phyloP scores from a whole-genome alignment of 441 rosid genomes.

The Manihot esculenta region DNA sequence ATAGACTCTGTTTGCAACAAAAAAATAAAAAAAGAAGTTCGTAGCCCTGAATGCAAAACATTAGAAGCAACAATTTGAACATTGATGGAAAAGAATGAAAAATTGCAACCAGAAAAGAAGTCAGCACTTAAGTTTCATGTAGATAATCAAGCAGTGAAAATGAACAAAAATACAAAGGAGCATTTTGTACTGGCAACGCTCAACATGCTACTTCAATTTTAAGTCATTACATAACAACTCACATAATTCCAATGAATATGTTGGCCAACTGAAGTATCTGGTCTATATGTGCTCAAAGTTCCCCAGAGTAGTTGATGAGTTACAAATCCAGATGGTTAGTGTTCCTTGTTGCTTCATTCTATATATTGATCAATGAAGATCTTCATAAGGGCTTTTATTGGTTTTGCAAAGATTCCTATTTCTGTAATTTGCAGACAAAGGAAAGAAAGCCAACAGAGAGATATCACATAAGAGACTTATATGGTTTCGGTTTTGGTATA shows the following conservation, averaged over 20 bases:
- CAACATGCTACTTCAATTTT: not conserved
- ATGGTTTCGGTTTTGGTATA: no score
- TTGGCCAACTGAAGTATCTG: no score
- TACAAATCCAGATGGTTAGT: no score
- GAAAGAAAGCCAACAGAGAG: no score
- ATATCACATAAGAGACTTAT: no score
- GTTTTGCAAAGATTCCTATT: no score
- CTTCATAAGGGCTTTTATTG: no score
- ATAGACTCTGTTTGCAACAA: conserved; percentile 52
- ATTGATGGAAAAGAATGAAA: not conserved
- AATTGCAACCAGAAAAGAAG: not conserved
- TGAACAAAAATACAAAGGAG: not conserved
- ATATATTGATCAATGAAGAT: no score
- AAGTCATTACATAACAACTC: not conserved
- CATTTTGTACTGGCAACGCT: not conserved
- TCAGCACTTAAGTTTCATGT: not conserved
- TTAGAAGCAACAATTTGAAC: conserved; percentile 6
- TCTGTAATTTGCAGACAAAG: no score
- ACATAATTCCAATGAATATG: not conserved
- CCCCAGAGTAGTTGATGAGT: no score
- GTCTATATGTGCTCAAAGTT: no score
- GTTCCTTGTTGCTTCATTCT: no score
- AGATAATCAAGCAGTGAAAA: not conserved
- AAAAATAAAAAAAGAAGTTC: conserved; percentile 8
- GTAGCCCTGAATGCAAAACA: not conserved